Conservation (phyloP, 257 asterid genomes). For the Striga asiatica region DNA sequence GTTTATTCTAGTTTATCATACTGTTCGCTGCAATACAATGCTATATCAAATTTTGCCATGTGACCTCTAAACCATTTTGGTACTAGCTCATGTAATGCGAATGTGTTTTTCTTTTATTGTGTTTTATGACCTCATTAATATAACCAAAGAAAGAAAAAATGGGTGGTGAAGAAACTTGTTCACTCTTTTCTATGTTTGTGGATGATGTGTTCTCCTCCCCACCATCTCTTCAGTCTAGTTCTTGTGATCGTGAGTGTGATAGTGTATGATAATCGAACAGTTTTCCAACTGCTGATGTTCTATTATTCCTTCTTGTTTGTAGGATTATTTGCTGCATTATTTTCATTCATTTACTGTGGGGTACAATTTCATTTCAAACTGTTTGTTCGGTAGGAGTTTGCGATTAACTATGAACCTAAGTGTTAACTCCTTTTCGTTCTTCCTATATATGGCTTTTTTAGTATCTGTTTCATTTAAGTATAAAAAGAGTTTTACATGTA, state of each 20-base stretch:
- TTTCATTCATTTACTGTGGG: conserved; percentile 70
- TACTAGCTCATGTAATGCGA: too few species aligned
- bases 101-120: too few species aligned
- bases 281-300: not conserved
- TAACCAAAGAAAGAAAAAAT: too few species aligned
- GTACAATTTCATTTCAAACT: conserved; percentile 25
- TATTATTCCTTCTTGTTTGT: conserved; percentile 12
- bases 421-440: not conserved
- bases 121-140: too few species aligned
- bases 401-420: not conserved
- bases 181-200: too few species aligned
- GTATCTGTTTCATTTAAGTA: conserved; percentile 1
- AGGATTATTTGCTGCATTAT: conserved; percentile 78
- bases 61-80: not conserved
- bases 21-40: not conserved
- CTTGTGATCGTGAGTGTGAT: too few species aligned
- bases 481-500: too few species aligned
- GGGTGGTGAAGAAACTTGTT: too few species aligned
- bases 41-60: not conserved
- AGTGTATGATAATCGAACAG: not conserved
- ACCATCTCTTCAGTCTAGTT: too few species aligned
- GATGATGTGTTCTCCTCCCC: too few species aligned
- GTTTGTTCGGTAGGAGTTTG: not conserved
- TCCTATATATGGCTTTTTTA: not conserved
- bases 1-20: not conserved